phyloP scores from a whole-genome alignment of 805 yeast genomes.

The Cyberlindnera maritima region DNA sequence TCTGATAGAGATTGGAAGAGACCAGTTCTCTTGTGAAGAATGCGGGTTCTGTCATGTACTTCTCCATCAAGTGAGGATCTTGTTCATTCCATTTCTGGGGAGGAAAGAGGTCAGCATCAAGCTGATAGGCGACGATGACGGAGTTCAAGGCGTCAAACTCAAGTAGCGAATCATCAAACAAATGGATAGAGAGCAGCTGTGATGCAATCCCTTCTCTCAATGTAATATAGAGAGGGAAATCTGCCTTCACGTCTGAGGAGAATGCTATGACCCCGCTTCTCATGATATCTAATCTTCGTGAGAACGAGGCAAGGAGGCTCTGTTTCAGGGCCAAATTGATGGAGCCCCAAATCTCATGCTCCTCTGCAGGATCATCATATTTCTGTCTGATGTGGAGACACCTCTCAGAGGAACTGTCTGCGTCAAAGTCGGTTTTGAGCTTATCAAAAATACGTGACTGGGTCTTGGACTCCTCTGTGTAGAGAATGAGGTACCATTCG shows the following conservation, averaged over 20 bases:
- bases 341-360: slow-evolving; percentile 49
- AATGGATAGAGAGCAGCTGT: slow-evolving; percentile 51
- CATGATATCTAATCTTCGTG: slow-evolving; percentile 35
- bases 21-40: neutral
- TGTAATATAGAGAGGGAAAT: slow-evolving; percentile 2
- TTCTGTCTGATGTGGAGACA: slow-evolving; percentile 36
- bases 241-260: neutral
- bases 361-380: slow-evolving; percentile 31
- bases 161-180: slow-evolving; percentile 57
- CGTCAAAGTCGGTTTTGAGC: slow-evolving; percentile 48
- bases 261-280: neutral
- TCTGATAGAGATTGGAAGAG: slow-evolving; percentile 9
- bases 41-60: neutral
- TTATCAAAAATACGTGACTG: slow-evolving; percentile 53
- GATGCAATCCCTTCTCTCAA: slow-evolving; percentile 50
- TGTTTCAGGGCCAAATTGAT: slow-evolving; percentile 44
- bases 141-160: slow-evolving; percentile 47
- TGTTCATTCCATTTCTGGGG: slow-evolving; percentile 5
- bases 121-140: slow-evolving; percentile 20
- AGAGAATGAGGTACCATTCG: slow-evolving; percentile 61
- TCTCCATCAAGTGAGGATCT: slow-evolving; percentile 7
- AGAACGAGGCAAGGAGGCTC: slow-evolving; percentile 52
- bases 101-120: slow-evolving; percentile 2
- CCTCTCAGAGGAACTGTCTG: slow-evolving; percentile 16
- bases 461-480: slow-evolving; percentile 39